Conservation (phyloP, 2,329 filamentous ascomycete species). For the Fusarium virguliforme region DNA sequence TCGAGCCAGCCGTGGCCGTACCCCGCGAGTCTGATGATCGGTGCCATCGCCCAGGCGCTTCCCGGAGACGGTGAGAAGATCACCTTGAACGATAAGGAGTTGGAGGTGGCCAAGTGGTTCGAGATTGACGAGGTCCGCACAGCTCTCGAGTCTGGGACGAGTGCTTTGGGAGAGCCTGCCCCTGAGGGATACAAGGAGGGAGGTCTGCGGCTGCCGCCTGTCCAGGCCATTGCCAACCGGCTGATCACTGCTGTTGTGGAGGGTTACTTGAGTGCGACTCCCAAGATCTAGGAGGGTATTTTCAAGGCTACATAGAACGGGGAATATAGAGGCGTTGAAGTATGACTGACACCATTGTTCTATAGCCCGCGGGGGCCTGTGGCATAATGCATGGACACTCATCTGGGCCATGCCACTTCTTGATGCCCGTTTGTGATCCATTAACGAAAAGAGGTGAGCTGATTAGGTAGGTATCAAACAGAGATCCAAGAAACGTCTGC, state of each 20-base stretch:
- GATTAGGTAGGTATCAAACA: not conserved
- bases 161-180: constrained; percentile 75
- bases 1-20: constrained; percentile 92
- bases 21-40: constrained; percentile 88
- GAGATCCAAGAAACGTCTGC: not conserved
- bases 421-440: not conserved
- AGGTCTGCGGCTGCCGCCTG: constrained; percentile 83
- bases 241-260: constrained; percentile 84
- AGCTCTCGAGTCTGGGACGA: constrained; percentile 77
- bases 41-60: constrained; percentile 87
- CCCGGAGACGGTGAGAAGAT: constrained; percentile 82
- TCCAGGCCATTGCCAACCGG: constrained; percentile 93
- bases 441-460: not conserved
- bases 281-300: constrained; percentile 65
- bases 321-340: constrained; percentile 22
- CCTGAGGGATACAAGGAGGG: constrained; percentile 82
- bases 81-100: constrained; percentile 88
- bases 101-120: constrained; percentile 94
- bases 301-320: constrained; percentile 6
- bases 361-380: not conserved
- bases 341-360: not conserved
- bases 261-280: constrained; percentile 74
- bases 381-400: not conserved
- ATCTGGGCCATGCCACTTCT: not conserved
- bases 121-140: constrained; percentile 83